phyloP scores from a whole-genome alignment of 306 rosid species.

The Herpetospermum pedunculosum region DNA sequence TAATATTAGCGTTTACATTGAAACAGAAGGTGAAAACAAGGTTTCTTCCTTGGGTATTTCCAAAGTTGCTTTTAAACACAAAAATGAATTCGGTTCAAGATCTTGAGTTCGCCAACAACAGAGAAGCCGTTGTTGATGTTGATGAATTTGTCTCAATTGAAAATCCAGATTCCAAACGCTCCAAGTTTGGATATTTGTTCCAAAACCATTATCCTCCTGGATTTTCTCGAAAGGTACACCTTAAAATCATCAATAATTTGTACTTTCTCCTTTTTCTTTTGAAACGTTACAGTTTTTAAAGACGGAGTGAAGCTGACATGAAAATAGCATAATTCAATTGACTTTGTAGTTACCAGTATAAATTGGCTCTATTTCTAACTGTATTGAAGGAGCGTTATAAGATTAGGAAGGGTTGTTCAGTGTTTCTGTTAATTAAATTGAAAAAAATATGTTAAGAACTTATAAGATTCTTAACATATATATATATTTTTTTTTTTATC shows the following conservation, averaged over 20 bases:
- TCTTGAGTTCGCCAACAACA: conserved; percentile 4
- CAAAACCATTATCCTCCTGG: conserved; percentile 33
- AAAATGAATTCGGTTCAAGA: conserved; percentile 12
- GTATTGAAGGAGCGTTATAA: too few species aligned
- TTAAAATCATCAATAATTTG: background rate
- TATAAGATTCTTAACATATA: too few species aligned
- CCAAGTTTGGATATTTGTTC: background rate
- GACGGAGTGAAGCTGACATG: too few species aligned
- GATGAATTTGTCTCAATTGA: conserved; percentile 5
- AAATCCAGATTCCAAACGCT: conserved; percentile 9
- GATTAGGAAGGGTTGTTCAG: too few species aligned
- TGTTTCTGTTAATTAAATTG: too few species aligned
- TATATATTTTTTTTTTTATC: too few species aligned
- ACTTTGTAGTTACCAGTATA: too few species aligned
- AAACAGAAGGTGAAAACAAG: background rate
- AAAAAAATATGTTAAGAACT: too few species aligned
- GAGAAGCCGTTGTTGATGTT: background rate
- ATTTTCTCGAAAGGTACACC: conserved; percentile 14
- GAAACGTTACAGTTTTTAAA: too few species aligned
- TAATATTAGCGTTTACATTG: background rate
- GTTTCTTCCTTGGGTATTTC: too few species aligned
- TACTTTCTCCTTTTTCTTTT: background rate
- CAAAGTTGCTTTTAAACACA: too few species aligned
- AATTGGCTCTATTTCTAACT: too few species aligned
- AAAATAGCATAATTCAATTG: background rate